These are phyloP conservation scores for Pythium phragmitis DNA, from an alignment of 352 stramenopile genomes.

Conservation along the genomic window DNA sequence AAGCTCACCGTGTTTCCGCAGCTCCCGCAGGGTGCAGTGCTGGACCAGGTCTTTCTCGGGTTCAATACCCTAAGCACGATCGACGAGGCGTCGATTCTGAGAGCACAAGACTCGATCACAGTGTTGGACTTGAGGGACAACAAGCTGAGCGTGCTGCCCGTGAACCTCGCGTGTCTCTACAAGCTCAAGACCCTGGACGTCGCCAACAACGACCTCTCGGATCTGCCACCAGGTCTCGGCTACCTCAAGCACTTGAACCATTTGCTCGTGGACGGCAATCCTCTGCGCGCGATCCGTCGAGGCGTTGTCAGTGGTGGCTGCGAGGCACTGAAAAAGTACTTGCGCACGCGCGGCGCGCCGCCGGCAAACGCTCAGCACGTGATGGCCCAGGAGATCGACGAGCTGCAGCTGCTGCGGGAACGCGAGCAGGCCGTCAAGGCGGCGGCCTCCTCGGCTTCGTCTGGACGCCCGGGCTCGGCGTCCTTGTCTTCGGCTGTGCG, in stretches of 20 bases:
- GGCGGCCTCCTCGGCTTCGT: background rate
- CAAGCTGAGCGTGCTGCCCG: constrained; percentile 58
- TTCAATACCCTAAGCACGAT: constrained; percentile 68
- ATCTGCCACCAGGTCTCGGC: constrained; percentile 70
- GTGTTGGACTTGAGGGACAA: constrained; percentile 84
- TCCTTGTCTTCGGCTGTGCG: background rate
- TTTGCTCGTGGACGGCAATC: constrained; percentile 75
- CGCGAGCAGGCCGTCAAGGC: constrained; percentile 21
- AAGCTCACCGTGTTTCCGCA: constrained; percentile 57
- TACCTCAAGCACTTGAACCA: constrained; percentile 81
- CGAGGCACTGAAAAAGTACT: constrained; percentile 80
- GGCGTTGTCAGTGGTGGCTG: constrained; percentile 63
- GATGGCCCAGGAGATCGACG: constrained; percentile 71
- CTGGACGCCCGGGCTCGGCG: background rate
- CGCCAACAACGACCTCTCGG: constrained; percentile 77
- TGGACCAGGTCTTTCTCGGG: constrained; percentile 80
- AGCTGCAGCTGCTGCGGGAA: constrained; percentile 37
- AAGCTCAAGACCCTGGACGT: constrained; percentile 81
- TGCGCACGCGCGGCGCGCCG: constrained; percentile 64
- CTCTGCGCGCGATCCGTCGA: constrained; percentile 68
- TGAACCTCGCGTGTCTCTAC: constrained; percentile 53
- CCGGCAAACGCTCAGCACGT: constrained; percentile 49
- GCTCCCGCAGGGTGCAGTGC: constrained; percentile 45
- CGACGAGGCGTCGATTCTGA: constrained; percentile 55
- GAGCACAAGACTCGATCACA: constrained; percentile 64